Evolutionary conservation across 208 protist species (phyloP).

Genomic region (Trypanosoma melophagium): DNA sequence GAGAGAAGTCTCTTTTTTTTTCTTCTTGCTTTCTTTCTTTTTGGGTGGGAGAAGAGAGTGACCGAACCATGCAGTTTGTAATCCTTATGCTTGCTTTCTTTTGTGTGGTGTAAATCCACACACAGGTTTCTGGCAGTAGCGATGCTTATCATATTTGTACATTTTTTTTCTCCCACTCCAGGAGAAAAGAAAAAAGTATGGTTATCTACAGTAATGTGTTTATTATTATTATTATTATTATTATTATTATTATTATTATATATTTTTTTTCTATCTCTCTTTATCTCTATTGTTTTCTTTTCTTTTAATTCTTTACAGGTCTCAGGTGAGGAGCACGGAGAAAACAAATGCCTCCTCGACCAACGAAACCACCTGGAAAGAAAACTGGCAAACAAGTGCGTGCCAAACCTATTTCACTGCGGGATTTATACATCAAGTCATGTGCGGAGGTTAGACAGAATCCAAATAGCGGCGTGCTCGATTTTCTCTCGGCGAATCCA

Average conservation of each 20-base stretch:
- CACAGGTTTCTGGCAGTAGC: no score
- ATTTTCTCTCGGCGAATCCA: conserved; percentile 55
- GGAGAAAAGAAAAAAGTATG: no score
- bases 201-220: no score
- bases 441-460: conserved; percentile 69
- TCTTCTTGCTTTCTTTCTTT: no score
- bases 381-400: conserved; percentile 25
- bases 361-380: conserved; percentile 24
- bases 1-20: not conserved
- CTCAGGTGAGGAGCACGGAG: not conserved
- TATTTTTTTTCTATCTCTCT: no score
- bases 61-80: no score
- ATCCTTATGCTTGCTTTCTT: no score
- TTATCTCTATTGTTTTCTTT: conserved; percentile 25
- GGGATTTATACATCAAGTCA: conserved; percentile 74
- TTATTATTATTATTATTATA: no score
- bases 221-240: no score
- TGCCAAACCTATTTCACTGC: conserved; percentile 35
- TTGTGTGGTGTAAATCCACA: no score
- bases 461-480: conserved; percentile 72
- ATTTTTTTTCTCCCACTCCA: not conserved
- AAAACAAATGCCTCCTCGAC: conserved; percentile 23
- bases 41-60: no score
- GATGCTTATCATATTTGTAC: not conserved
- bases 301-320: conserved; percentile 4